These are phyloP conservation scores for Kwoniella newhampshirensis DNA, from an alignment of 768 basidiomycete genomes.

Conservation along the genomic window DNA sequence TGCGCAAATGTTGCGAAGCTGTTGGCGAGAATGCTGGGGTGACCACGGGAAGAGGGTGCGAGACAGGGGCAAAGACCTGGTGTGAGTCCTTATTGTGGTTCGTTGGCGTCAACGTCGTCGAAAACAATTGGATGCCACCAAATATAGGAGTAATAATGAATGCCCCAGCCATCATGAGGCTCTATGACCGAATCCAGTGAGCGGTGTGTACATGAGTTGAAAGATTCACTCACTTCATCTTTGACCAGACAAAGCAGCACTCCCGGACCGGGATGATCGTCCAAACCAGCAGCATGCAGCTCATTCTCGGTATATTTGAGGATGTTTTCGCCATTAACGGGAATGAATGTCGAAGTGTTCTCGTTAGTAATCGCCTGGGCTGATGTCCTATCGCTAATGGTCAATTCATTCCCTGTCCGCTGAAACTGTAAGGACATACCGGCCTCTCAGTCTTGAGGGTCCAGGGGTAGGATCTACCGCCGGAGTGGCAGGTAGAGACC, in stretches of 20 bases:
- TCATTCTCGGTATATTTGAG: slow-evolving; percentile 10
- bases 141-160: slow-evolving; percentile 65
- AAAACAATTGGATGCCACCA: slow-evolving; percentile 64
- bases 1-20: slow-evolving; percentile 9
- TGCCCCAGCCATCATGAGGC: slow-evolving; percentile 68
- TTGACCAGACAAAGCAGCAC: slow-evolving; percentile 27
- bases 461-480: slow-evolving; percentile 15
- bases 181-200: too few relatives aligned
- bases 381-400: not conserved
- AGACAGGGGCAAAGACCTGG: slow-evolving; percentile 71
- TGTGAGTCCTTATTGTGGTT: not conserved
- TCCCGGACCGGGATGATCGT: slow-evolving; percentile 10
- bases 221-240: slow-evolving; percentile 30
- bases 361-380: not conserved
- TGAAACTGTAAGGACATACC: too few relatives aligned
- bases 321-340: slow-evolving; percentile 22
- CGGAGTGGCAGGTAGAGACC: slow-evolving; percentile 18
- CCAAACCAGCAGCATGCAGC: slow-evolving; percentile 15
- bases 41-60: slow-evolving; percentile 70
- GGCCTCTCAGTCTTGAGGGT: slow-evolving; percentile 12
- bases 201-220: too few relatives aligned
- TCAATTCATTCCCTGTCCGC: too few relatives aligned
- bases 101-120: slow-evolving; percentile 55
- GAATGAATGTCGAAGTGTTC: slow-evolving; percentile 17
- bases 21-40: slow-evolving; percentile 23